phyloP scores from a whole-genome alignment of 352 stramenopile genomes.

The Phytophthora pluvialis region DNA sequence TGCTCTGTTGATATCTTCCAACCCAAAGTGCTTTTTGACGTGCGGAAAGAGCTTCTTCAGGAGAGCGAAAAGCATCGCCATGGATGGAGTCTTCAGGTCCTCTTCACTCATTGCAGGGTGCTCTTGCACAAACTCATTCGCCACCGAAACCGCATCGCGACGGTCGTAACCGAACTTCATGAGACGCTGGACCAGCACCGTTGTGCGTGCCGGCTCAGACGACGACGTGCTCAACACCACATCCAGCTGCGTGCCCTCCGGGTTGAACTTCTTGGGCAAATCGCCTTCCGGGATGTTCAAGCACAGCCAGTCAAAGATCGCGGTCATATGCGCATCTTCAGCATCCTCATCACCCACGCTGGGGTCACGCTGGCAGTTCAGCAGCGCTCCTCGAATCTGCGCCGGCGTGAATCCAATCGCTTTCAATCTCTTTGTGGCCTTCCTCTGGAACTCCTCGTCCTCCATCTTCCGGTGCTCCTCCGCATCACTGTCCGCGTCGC shows the following conservation, averaged over 20 bases:
- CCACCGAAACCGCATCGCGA: conserved; percentile 50
- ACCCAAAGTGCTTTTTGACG: conserved; percentile 49
- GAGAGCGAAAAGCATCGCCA: conserved; percentile 46
- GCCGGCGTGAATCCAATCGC: conserved; percentile 60
- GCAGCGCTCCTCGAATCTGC: conserved; percentile 63
- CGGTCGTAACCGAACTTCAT: conserved; percentile 85
- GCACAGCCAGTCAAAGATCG: conserved; percentile 83
- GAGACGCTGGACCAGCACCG: conserved; percentile 68
- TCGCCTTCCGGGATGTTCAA: conserved; percentile 78
- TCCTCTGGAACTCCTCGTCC: conserved; percentile 22
- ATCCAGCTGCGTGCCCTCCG: conserved; percentile 90
- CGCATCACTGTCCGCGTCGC: conserved; percentile 3
- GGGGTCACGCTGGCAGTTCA: conserved; percentile 17
- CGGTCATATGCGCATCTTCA: conserved; percentile 37
- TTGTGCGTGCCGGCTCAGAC: conserved; percentile 22
- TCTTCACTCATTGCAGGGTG: conserved; percentile 35
- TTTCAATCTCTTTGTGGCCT: conserved; percentile 43
- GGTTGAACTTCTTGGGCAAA: conserved; percentile 86
- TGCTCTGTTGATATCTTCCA: conserved; percentile 26
- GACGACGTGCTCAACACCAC: conserved; percentile 55
- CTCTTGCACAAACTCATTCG: conserved; percentile 47
- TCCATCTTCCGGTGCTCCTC: conserved; percentile 18
- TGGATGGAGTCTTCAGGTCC: conserved; percentile 42
- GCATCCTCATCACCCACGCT: conserved; percentile 20
- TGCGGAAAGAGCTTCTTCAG: conserved; percentile 49